Percentiles rank a stretch among this genome's conserved stretches.
Conservation (phyloP, 2,329 filamentous ascomycete genomes). For the Exophiala bonariae region DNA sequence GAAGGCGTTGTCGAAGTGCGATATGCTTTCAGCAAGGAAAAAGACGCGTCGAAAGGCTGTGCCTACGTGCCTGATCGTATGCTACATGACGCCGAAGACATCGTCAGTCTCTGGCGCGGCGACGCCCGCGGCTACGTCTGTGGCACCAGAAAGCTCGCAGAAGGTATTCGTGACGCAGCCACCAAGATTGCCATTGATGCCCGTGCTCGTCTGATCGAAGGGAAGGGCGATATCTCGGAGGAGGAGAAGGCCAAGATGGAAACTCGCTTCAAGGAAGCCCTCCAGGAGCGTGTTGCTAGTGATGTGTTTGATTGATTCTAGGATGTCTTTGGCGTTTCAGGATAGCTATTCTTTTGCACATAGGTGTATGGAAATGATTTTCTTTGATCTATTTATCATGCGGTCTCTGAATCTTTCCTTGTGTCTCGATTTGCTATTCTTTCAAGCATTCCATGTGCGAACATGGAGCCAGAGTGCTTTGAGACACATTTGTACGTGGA, state of each 20-base stretch:
- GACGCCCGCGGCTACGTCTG: slow-evolving; percentile 64
- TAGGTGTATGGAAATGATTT: too few species aligned
- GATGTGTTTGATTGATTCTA: slow-evolving; percentile 14
- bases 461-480: too few species aligned
- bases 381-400: too few species aligned
- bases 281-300: slow-evolving; percentile 13
- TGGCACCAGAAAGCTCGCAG: slow-evolving; percentile 57
- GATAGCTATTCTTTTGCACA: too few species aligned
- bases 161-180: slow-evolving; percentile 46
- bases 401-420: too few species aligned
- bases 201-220: slow-evolving; percentile 31
- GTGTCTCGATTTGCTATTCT: too few species aligned
- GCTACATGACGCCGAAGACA: slow-evolving; percentile 46
- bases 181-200: slow-evolving; percentile 35
- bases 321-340: too few species aligned
- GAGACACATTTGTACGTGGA: too few species aligned
- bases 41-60: slow-evolving; percentile 48
- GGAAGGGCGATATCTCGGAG: slow-evolving; percentile 31
- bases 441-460: too few species aligned
- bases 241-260: slow-evolving; percentile 40
- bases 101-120: slow-evolving; percentile 45
- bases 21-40: slow-evolving; percentile 58
- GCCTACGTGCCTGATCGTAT: slow-evolving; percentile 56
- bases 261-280: not conserved
- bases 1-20: slow-evolving; percentile 62